Base-by-base conservation (phyloP, 179 eudicot genomes). In the Spergularia azorica region DNA sequence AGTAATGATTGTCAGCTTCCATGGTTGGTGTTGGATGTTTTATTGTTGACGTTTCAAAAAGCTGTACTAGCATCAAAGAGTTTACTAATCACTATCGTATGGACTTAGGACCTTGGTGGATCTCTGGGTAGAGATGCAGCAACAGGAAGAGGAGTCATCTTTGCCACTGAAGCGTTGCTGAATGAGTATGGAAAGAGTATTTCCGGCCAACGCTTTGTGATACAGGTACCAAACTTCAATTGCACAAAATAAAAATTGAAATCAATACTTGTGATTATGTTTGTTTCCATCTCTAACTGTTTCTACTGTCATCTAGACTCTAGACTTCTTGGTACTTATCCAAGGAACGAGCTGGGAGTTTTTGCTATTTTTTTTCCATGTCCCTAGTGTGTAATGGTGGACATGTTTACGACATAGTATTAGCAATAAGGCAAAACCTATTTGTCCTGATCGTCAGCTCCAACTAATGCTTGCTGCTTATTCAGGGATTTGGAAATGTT, bases 41-140 rank as follows among this genome's bases (percentile, higher is more conserved):
- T 59, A 13, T n/a, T 9, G 56, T 63, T 63, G 1, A 32, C 16
- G 14, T 46, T 67, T 43, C 48, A 10, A 11, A 41, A 67, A 61
- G 54, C 7, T 58, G 14, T 58, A 1, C 20, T 15, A 15, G 17
- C 62, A 59, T 21, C 20, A 18, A 39, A 41, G 2, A 21, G 7
- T 62, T 59, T 69, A 48, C 58, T 17, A 20, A 32, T 46, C 7
- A 36, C 70, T 63, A 57, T 59, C 54, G 50, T 75, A 62, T 70
- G 73, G 10, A 66, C 9, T 78, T 85, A 95, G 98, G 99, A 93
- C 84, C 97, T 95, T 67, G 99, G 99, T 76, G 99, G 99, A 81
- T 95, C 99, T 61, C 92, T 95, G n/a, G 99, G 99, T 73, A 86
- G 99, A 84, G 99, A 95, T 83, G 97, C 99, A n/a, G 97, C 99